These are phyloP conservation scores for Austroboletus sp. DNA, from an alignment of 1,284 basidiomycete genomes.

Conservation along the genomic window DNA sequence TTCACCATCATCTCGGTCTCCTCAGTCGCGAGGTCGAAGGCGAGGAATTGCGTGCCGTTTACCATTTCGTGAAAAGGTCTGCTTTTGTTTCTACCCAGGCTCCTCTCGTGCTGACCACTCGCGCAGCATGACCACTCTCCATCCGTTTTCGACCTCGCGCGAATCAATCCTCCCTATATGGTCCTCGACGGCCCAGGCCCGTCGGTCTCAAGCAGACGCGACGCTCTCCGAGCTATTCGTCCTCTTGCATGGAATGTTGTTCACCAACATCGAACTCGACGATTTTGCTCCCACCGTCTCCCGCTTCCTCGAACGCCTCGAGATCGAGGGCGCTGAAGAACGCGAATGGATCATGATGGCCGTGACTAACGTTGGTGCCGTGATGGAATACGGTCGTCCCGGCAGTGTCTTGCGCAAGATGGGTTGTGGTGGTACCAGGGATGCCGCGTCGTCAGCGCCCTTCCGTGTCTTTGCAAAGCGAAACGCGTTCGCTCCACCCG, in stretches of 20 bases:
- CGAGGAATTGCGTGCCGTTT: constrained; percentile 81
- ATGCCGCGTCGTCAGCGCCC: constrained; percentile 30
- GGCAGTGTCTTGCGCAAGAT: constrained; percentile 63
- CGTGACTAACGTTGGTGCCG: constrained; percentile 70
- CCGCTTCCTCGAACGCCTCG: constrained; percentile 79
- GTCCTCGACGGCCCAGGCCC: constrained; percentile 66
- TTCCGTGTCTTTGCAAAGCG: constrained; percentile 46
- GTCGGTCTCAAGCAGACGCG: constrained; percentile 71
- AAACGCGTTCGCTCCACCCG: constrained; percentile 20
- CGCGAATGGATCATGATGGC: constrained; percentile 97
- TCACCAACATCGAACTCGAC: constrained; percentile 90
- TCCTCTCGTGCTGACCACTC: constrained; percentile 1
- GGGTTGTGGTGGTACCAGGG: constrained; percentile 39
- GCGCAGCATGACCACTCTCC: constrained; percentile 76
- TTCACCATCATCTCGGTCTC: constrained; percentile 93
- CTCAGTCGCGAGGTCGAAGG: constrained; percentile 74
- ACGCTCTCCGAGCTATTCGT: constrained; percentile 79
- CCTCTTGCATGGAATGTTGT: constrained; percentile 89
- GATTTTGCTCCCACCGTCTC: constrained; percentile 78
- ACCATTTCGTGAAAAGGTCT: constrained; percentile 94
- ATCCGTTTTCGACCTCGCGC: constrained; percentile 79
- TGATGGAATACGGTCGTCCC: constrained; percentile 85
- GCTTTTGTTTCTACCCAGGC: constrained; percentile 19
- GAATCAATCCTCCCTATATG: constrained; percentile 85
- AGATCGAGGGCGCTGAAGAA: constrained; percentile 74